phyloP scores from a whole-genome alignment of 1,284 basidiomycete genomes.

The Tylopilus sp. region DNA sequence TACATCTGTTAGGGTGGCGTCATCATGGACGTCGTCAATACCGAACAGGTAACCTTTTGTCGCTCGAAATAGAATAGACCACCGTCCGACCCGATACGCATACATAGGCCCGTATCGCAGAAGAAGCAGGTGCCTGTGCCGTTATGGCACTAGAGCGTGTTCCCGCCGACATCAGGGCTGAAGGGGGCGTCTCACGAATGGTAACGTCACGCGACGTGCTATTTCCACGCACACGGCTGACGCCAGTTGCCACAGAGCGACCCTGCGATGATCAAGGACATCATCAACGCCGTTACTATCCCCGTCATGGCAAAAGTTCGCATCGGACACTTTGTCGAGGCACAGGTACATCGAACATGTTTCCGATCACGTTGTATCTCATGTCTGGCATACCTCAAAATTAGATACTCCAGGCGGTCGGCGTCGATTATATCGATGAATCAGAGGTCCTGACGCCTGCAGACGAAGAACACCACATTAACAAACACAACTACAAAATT shows the following conservation, averaged over 20 bases:
- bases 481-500: conserved; percentile 89
- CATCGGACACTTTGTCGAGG: conserved; percentile 97
- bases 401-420: conserved; percentile 88
- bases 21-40: conserved; percentile 89
- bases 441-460: conserved; percentile 96
- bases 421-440: conserved; percentile 98
- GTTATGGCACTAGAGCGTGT: conserved; percentile 97
- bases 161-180: conserved; percentile 87
- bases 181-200: conserved; percentile 94
- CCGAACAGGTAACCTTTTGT: conserved; percentile 56
- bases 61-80: neutral
- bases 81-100: conserved; percentile 2
- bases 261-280: conserved; percentile 95
- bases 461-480: conserved; percentile 84
- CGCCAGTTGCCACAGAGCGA: conserved; percentile 64
- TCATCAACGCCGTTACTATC: conserved; percentile 87
- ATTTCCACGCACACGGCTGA: neutral
- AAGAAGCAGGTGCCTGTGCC: conserved; percentile 95
- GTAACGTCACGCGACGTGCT: conserved; percentile 38
- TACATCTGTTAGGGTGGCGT: conserved; percentile 64
- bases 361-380: neutral
- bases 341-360: conserved; percentile 55
- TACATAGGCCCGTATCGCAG: conserved; percentile 85
- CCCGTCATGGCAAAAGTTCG: conserved; percentile 92
- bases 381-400: neutral